Conservation (phyloP, 345 rosid species). For the Moricandia arvensis region DNA sequence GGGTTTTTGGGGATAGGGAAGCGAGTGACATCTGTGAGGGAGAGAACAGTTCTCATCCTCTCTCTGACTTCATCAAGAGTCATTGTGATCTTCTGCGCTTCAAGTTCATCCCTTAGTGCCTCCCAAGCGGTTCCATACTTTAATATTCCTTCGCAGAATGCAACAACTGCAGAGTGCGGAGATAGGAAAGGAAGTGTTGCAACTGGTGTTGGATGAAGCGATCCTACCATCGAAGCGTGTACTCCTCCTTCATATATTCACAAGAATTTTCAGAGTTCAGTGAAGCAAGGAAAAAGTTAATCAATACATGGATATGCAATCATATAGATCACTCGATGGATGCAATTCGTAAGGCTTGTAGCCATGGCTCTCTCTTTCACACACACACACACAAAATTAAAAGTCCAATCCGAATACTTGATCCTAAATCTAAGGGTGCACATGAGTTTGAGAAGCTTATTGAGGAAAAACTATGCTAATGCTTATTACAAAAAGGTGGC, state of each 20-base stretch:
- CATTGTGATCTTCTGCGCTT: conserved; percentile 60
- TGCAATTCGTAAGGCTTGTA: not conserved
- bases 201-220: conserved; percentile 93
- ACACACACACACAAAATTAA: not conserved
- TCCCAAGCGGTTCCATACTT: conserved; percentile 98
- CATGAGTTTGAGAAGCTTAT: not conserved
- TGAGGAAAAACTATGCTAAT: not conserved
- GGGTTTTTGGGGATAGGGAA: conserved; percentile 91
- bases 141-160: conserved; percentile 96
- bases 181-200: conserved; percentile 97
- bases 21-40: conserved; percentile 98
- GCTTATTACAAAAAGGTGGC: not conserved
- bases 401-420: not conserved
- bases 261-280: not conserved
- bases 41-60: conserved; percentile 84
- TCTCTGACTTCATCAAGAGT: conserved; percentile 94
- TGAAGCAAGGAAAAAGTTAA: conserved; percentile 15
- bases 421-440: not conserved
- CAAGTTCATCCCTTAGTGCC: conserved; percentile 90
- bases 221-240: conserved; percentile 99
- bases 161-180: conserved; percentile 98
- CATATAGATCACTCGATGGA: not conserved
- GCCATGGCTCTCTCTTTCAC: not conserved
- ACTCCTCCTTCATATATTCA: conserved; percentile 70
- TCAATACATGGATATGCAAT: not conserved